These are phyloP conservation scores for Calonectria pauciramosa DNA, from an alignment of 2,329 filamentous ascomycete genomes.

Conservation along the genomic window DNA sequence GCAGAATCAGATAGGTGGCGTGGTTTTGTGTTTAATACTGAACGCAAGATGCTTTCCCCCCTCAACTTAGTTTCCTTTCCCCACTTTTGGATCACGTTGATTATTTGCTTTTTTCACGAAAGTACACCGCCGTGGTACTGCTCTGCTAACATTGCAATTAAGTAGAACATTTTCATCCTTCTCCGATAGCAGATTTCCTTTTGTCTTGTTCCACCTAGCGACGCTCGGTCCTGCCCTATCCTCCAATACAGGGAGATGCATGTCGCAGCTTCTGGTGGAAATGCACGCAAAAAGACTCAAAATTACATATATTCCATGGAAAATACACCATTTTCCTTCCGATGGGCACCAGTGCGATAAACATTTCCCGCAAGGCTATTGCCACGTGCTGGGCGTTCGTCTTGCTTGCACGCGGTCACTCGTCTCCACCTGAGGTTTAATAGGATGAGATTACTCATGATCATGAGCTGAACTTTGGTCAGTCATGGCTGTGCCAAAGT, in stretches of 20 bases:
- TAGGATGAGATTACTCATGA: background rate
- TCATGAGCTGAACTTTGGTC: background rate
- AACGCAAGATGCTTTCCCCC: background rate
- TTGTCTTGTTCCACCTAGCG: background rate
- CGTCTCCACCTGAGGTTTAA: background rate
- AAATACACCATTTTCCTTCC: background rate
- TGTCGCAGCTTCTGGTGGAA: background rate
- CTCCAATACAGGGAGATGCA: background rate
- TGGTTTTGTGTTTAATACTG: background rate
- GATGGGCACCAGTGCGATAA: background rate
- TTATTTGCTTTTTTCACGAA: background rate
- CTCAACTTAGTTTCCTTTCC: background rate
- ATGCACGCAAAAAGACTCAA: background rate
- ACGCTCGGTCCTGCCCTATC: background rate
- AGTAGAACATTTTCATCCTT: background rate
- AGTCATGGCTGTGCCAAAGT: background rate
- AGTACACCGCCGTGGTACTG: background rate
- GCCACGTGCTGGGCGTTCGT: background rate
- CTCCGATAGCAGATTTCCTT: too few relatives aligned
- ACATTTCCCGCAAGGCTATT: background rate
- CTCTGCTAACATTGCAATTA: background rate
- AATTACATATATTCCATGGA: background rate
- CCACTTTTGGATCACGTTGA: background rate
- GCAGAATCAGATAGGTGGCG: background rate
- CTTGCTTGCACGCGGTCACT: too few relatives aligned